Evolutionary conservation across 2,329 filamentous ascomycete genomes (phyloP).

Genomic region (Cadophora malorum): DNA sequence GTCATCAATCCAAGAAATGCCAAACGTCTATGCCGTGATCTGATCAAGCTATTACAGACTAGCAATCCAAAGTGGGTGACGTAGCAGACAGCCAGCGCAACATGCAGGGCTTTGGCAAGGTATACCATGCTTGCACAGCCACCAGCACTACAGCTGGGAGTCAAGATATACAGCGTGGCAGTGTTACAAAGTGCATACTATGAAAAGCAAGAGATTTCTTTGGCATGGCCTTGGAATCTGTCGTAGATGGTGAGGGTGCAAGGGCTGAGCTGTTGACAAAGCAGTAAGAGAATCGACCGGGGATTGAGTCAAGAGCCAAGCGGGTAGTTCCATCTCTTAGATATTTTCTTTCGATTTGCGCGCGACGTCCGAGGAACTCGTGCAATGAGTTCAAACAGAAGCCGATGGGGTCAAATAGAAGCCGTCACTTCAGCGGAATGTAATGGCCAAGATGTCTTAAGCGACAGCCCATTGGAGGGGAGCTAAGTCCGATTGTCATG

Average conservation of each 20-base stretch:
- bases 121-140: neutral
- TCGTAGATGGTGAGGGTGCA: neutral
- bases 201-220: neutral
- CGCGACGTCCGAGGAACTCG: no score
- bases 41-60: neutral
- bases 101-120: neutral
- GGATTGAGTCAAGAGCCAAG: no score
- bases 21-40: no score
- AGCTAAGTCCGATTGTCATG: neutral
- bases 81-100: neutral
- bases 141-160: neutral
- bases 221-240: neutral
- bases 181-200: neutral
- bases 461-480: neutral
- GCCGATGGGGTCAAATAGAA: no score
- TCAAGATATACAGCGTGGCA: neutral
- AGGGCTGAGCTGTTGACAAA: neutral
- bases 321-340: no score
- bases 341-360: no score
- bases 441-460: neutral
- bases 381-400: no score
- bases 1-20: no score
- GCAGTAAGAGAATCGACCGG: no score
- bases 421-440: neutral
- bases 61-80: neutral